Evolutionary conservation across 2,329 filamentous ascomycete species (phyloP), one percentile per base, ranked within the genome.

Genomic region (Eutypa lata): DNA sequence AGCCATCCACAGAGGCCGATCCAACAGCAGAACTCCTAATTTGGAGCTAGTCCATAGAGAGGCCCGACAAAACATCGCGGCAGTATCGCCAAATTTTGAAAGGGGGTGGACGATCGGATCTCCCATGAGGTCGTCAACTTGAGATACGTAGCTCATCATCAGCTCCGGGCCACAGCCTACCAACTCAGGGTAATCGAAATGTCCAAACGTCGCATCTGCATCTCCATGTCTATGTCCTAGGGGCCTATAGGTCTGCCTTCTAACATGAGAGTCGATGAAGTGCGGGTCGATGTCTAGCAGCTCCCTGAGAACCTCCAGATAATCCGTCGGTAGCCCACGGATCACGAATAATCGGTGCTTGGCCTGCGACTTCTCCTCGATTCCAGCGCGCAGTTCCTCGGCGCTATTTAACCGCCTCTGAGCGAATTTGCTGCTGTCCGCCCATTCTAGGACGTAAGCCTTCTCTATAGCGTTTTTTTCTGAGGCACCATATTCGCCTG

Each of bases 121-220:
- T 14, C 52, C 52, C 49, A 57, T 52, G n/a, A 58, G 35, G 47
- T 65, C 63, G n/a, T 52, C 47, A 14, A 3, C 28, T 19, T 47
- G 11, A 28, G 48, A 16, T 48, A 49, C 24, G 26, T 45, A 18
- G 35, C 44, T 44, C 11, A 45, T 46, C 21, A 51, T 57, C 42
- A 35, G 18, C 43, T 43, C 35, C 6, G 31, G 44, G 44, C 16
- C 48, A 22, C 57, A 53, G 33, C 54, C 46, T 10, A 66, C 52
- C 28, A 70, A 50, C 51, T 71, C 66, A 2, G 69, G 66, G 24
- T 71, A 71, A 19, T 66, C 65, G 49, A 61, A 69, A 37, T 58
- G 58, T 21, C 56, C 57, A 40, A 58, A 61, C 5, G 22, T 18
- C 18, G 46, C n/a, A 5, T 38, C 13, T 14, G n/a, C 13, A 18